phyloP scores from a whole-genome alignment of 2,329 filamentous ascomycete genomes.

The Alternaria incomplexa region DNA sequence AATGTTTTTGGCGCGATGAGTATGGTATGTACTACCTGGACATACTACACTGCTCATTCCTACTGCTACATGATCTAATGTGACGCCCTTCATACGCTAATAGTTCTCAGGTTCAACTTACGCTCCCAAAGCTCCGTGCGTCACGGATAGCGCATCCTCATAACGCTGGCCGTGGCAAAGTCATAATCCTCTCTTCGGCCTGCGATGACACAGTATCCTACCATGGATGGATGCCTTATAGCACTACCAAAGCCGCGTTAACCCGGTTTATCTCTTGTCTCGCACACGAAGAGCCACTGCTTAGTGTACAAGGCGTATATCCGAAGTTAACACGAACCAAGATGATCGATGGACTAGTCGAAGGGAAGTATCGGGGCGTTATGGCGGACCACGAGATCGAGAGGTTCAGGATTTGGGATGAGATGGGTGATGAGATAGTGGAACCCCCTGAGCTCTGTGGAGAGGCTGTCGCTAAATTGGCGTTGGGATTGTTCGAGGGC shows the following conservation, averaged over 20 bases:
- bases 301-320: slow-evolving; percentile 33
- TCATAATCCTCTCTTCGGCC: slow-evolving; percentile 28
- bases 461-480: slow-evolving; percentile 29
- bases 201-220: slow-evolving; percentile 30
- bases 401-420: slow-evolving; percentile 29
- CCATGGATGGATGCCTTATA: slow-evolving; percentile 33
- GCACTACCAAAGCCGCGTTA: slow-evolving; percentile 33
- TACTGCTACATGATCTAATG: background rate
- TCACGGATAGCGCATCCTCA: slow-evolving; percentile 16
- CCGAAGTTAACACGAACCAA: slow-evolving; percentile 35
- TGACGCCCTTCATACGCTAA: background rate
- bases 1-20: slow-evolving; percentile 35
- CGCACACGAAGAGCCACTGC: slow-evolving; percentile 31
- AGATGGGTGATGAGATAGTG: slow-evolving; percentile 31
- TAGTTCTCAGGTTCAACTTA: slow-evolving; percentile 21
- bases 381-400: slow-evolving; percentile 40
- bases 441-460: slow-evolving; percentile 33
- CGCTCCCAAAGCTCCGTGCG: slow-evolving; percentile 24
- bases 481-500: slow-evolving; percentile 28
- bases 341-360: slow-evolving; percentile 30
- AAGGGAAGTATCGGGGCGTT: slow-evolving; percentile 25
- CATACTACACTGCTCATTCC: background rate
- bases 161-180: slow-evolving; percentile 27
- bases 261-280: slow-evolving; percentile 32
- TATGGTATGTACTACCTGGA: slow-evolving; percentile 20